Evolutionary conservation across 495 filamentous ascomycete genomes (phyloP), one percentile per base, ranked within the genome.

Genomic region (Aspergillus nidulans): DNA sequence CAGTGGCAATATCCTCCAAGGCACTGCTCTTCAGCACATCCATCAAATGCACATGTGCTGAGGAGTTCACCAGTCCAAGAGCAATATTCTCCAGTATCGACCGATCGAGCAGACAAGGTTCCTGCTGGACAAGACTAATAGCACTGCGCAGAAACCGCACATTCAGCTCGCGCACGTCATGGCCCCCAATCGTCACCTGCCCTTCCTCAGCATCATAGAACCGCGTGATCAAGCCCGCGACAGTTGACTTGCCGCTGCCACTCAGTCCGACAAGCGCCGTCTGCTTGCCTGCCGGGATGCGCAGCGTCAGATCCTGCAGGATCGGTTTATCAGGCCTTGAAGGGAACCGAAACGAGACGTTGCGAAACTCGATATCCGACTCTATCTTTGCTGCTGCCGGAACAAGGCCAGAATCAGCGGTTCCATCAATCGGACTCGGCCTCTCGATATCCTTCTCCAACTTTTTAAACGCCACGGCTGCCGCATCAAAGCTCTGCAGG

Each of bases 71-170:
- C 10, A 89, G 68, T 1, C 85, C 86, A 28, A 83, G 76, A 13
- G 77, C 78, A 50, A 90, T 83, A 52, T 89, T 89, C 55, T 87
- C 82, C 46, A 87, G 65, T 16, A 90, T 80, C 0, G 85, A 85
- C 4, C 82, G 75, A 30, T 82, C 72, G 34, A 89, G 74, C 5
- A 89, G 70, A 28, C 77, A 74, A 0, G 85, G 81, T 28, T 87
- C 83, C 57, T 90, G 85, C 53, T 85, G 78, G 12, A 89, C 87
- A 6, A 87, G 74, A 26, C 80, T 77, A 25, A 88, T 74, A 30
- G 77, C 74, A 23, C 75, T 74, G n/a, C 86, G 71, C 43, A 87
- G 69, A 30, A 74, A 75, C 5, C 71, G 73, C 6, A 87, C 70
- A 36, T 87, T 85, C 41, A 86, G 58, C 0, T 75, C 66, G 1